phyloP scores from a whole-genome alignment of 2,329 filamentous ascomycete genomes.

The Geosmithia putterillii region DNA sequence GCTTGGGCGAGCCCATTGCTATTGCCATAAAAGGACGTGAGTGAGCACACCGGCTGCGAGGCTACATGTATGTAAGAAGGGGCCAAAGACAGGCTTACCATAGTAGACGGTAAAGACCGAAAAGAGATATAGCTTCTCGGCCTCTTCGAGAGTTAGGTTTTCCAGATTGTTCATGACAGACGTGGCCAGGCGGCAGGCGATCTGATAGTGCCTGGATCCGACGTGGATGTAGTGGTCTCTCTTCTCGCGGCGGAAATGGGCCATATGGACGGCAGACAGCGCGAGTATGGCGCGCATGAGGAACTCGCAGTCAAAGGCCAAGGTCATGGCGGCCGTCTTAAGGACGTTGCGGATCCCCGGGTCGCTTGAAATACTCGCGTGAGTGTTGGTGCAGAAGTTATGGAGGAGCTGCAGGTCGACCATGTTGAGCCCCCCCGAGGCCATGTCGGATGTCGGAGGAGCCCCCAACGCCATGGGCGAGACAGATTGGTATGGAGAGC shows the following conservation, averaged over 20 bases:
- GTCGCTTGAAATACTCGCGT: conserved; percentile 29
- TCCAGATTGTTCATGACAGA: conserved; percentile 8
- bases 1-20: conserved; percentile 14
- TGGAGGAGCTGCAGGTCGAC: conserved; percentile 39
- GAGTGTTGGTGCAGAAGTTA: conserved; percentile 36
- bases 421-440: conserved; percentile 18
- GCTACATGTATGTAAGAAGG: not conserved
- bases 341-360: conserved; percentile 29
- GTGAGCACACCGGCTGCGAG: too few species aligned
- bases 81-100: conserved; percentile 8
- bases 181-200: conserved; percentile 15
- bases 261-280: conserved; percentile 35
- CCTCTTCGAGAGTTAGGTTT: conserved; percentile 7
- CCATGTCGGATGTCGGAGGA: not conserved
- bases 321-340: conserved; percentile 31
- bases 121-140: conserved; percentile 14
- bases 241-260: conserved; percentile 22
- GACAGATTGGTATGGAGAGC: not conserved
- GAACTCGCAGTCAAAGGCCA: conserved; percentile 31
- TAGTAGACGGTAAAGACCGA: conserved; percentile 20
- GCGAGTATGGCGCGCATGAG: conserved; percentile 36
- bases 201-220: conserved; percentile 12
- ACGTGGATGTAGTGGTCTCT: conserved; percentile 21
- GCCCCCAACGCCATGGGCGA: conserved; percentile 3
- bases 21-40: not conserved